These are phyloP conservation scores for Ceratobasidium papillatum DNA, from an alignment of 1,284 basidiomycete genomes.

Conservation along the genomic window DNA sequence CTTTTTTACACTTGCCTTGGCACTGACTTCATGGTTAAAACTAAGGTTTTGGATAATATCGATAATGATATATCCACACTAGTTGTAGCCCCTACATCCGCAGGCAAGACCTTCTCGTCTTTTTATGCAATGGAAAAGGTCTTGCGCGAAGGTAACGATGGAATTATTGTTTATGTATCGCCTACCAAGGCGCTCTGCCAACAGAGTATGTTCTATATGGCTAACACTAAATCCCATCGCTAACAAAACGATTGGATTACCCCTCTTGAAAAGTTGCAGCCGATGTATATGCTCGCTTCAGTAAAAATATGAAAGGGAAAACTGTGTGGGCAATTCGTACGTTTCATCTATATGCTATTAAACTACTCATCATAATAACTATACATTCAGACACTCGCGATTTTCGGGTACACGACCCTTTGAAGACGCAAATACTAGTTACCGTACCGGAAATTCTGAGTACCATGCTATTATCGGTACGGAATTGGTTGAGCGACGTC, in stretches of 20 bases:
- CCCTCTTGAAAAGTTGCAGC: conserved; percentile 58
- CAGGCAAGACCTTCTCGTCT: conserved; percentile 73
- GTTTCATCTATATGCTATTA: neutral
- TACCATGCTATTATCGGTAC: conserved; percentile 67
- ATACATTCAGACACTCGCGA: conserved; percentile 64
- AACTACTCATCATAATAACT: neutral
- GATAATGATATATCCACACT: conserved; percentile 67
- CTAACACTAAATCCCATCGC: neutral
- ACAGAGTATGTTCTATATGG: conserved; percentile 48
- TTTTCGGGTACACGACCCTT: conserved; percentile 67
- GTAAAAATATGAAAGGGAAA: conserved; percentile 64
- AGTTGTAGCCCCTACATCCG: conserved; percentile 60
- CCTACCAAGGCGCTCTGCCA: conserved; percentile 75
- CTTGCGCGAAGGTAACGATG: conserved; percentile 66
- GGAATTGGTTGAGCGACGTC: neutral
- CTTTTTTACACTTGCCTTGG: neutral
- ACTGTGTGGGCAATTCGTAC: conserved; percentile 66
- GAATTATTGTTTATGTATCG: conserved; percentile 67
- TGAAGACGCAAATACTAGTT: conserved; percentile 73
- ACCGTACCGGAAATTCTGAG: conserved; percentile 75
- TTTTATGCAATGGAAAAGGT: conserved; percentile 78
- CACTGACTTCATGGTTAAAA: neutral
- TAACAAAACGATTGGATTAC: neutral
- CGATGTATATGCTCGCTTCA: conserved; percentile 73
- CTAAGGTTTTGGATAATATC: conserved; percentile 61